Evolutionary conservation across 257 asterid genomes (phyloP).

Genomic region (Solanum piurae): DNA sequence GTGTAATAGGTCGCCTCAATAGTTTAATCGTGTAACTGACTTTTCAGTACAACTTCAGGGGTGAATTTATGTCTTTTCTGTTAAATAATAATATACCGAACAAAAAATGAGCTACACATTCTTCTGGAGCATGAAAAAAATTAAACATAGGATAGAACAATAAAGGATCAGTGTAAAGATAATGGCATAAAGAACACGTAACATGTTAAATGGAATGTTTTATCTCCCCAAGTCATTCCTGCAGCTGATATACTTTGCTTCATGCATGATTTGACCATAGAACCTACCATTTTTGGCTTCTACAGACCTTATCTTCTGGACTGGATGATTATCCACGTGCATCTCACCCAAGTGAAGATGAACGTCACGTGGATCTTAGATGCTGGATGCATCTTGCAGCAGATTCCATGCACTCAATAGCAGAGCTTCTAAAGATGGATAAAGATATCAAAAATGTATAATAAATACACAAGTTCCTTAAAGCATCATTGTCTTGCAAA

Average conservation of each 20-base stretch:
- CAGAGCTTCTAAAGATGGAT: conserved; percentile 63
- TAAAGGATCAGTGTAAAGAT: neutral
- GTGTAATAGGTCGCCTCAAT: too few species aligned
- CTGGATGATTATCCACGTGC: conserved; percentile 99
- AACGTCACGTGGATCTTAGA: conserved; percentile 94
- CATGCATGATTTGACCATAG: neutral
- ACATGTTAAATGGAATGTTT: neutral
- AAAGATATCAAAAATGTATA: neutral
- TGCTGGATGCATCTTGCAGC: conserved; percentile 99
- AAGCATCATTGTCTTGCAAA: neutral
- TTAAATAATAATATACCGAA: neutral
- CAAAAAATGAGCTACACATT: neutral
- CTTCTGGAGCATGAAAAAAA: neutral
- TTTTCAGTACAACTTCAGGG: too few species aligned
- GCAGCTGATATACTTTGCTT: neutral
- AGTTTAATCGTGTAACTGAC: too few species aligned
- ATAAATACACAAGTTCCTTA: neutral
- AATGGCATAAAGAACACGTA: neutral
- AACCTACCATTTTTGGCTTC: conserved; percentile 6
- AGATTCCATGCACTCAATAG: conserved; percentile 82
- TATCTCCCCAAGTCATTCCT: neutral
- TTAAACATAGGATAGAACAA: neutral
- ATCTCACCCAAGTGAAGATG: conserved; percentile 90
- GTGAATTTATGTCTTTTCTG: too few species aligned
- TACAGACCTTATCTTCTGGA: conserved; percentile 87